These are phyloP conservation scores for Endocladia muricata DNA, from an alignment of 31 red algal genomes.

Conservation along the genomic window DNA sequence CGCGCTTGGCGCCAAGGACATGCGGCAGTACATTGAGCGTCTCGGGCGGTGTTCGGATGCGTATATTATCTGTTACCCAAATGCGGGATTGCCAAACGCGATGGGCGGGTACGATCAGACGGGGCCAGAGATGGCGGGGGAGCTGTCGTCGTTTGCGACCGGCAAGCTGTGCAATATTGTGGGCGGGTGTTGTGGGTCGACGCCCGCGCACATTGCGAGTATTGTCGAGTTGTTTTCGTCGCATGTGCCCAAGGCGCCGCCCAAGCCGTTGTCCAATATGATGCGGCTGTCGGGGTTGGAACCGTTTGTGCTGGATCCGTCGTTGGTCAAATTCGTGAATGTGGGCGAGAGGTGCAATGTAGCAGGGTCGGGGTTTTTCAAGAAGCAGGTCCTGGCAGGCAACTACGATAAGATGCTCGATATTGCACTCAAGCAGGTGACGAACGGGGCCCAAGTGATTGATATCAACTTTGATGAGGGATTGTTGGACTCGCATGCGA, in stretches of 20 bases:
- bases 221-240: conserved; percentile 49
- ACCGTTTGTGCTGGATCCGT: conserved; percentile 76
- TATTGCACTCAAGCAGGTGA: conserved; percentile 91
- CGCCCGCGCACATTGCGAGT: conserved; percentile 71
- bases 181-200: conserved; percentile 85
- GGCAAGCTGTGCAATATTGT: conserved; percentile 78
- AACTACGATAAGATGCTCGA: conserved; percentile 91
- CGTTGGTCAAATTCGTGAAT: conserved; percentile 85
- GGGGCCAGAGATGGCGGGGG: conserved; percentile 72
- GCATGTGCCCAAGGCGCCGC: conserved; percentile 45
- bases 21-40: conserved; percentile 84
- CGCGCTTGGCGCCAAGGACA: conserved; percentile 90
- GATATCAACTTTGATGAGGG: conserved; percentile 96
- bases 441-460: conserved; percentile 85
- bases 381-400: conserved; percentile 87
- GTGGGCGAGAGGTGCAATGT: conserved; percentile 91
- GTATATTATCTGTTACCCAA: conserved; percentile 89
- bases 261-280: conserved; percentile 48
- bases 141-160: conserved; percentile 45
- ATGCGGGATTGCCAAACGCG: conserved; percentile 88
- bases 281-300: conserved; percentile 78
- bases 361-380: conserved; percentile 77
- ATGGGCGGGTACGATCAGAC: conserved; percentile 94
- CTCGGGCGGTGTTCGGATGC: conserved; percentile 75
- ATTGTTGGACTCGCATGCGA: conserved; percentile 71